Conservation (phyloP, 1,139 yeast genomes). For the Pichia sp. region DNA sequence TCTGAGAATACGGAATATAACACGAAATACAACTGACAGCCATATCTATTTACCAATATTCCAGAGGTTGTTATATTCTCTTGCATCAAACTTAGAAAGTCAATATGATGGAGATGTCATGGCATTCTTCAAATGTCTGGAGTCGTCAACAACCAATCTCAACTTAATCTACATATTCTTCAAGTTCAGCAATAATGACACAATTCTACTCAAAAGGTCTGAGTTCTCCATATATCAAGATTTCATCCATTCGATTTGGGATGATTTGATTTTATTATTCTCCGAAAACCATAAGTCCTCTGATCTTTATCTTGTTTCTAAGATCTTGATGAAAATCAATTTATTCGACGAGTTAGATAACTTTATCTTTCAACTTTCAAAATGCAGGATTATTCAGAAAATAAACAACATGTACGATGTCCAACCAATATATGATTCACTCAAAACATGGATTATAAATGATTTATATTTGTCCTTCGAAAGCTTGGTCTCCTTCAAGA, state of each 20-base stretch:
- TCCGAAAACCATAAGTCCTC: background rate
- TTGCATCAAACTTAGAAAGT: background rate
- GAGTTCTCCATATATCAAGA: slow-evolving; percentile 17
- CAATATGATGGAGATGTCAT: slow-evolving; percentile 1
- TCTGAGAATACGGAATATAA: slow-evolving; percentile 4
- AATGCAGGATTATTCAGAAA: slow-evolving; percentile 43
- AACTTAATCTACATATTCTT: slow-evolving; percentile 10
- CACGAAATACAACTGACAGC: slow-evolving; percentile 1
- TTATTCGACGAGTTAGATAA: slow-evolving; percentile 36
- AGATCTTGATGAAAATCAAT: slow-evolving; percentile 18
- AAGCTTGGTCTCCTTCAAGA: slow-evolving; percentile 22
- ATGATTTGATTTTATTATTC: slow-evolving; percentile 3
- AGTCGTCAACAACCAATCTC: slow-evolving; percentile 9
- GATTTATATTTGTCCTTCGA: slow-evolving; percentile 38
- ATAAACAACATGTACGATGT: slow-evolving; percentile 6
- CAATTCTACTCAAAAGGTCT: slow-evolving; percentile 9
- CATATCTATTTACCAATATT: slow-evolving; percentile 11
- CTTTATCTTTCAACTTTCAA: slow-evolving; percentile 40
- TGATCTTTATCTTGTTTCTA: slow-evolving; percentile 6
- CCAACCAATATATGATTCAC: slow-evolving; percentile 35
- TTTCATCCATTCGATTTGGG: slow-evolving; percentile 9
- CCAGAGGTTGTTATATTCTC: slow-evolving; percentile 12
- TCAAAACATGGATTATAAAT: slow-evolving; percentile 39
- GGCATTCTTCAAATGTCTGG: slow-evolving; percentile 12
- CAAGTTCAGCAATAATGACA: slow-evolving; percentile 12